Conservation (phyloP, 495 filamentous ascomycete genomes). For the Trypethelium eluteriae region DNA sequence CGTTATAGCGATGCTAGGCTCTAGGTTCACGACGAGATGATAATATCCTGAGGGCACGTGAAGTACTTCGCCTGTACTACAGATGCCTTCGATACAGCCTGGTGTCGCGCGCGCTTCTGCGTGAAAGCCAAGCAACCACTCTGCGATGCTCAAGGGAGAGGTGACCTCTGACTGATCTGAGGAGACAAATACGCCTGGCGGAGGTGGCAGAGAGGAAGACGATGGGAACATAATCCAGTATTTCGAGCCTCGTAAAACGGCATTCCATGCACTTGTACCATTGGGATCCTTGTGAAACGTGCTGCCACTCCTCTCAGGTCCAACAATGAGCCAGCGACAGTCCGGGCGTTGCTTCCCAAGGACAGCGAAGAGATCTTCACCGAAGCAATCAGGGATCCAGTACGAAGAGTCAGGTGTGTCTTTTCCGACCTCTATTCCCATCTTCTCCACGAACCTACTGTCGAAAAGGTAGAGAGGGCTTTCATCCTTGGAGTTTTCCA, state of each 20-base stretch:
- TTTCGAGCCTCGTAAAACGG: constrained; percentile 81
- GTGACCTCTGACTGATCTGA: constrained; percentile 92
- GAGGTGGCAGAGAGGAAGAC: constrained; percentile 51
- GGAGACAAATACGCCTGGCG: constrained; percentile 87
- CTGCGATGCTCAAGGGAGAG: constrained; percentile 86
- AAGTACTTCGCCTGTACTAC: constrained; percentile 76
- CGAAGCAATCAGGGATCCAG: constrained; percentile 81
- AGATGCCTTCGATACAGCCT: constrained; percentile 83
- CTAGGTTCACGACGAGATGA: constrained; percentile 89
- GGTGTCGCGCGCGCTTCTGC: constrained; percentile 68
- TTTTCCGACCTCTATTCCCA: constrained; percentile 56
- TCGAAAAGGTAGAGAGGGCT: constrained; percentile 93
- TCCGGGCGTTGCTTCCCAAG: constrained; percentile 76
- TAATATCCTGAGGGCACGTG: constrained; percentile 95
- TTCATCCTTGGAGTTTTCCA: constrained; percentile 76
- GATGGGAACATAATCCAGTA: constrained; percentile 98
- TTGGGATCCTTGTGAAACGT: constrained; percentile 90
- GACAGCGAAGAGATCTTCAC: constrained; percentile 77
- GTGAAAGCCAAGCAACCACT: constrained; percentile 91
- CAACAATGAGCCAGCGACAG: constrained; percentile 87
- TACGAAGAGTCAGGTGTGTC: constrained; percentile 52
- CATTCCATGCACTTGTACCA: constrained; percentile 86
- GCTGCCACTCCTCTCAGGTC: constrained; percentile 81
- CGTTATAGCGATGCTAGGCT: constrained; percentile 77
- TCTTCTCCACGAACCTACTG: constrained; percentile 77